Conservation (phyloP, 805 yeast genomes). For the Pichia deserticola region DNA sequence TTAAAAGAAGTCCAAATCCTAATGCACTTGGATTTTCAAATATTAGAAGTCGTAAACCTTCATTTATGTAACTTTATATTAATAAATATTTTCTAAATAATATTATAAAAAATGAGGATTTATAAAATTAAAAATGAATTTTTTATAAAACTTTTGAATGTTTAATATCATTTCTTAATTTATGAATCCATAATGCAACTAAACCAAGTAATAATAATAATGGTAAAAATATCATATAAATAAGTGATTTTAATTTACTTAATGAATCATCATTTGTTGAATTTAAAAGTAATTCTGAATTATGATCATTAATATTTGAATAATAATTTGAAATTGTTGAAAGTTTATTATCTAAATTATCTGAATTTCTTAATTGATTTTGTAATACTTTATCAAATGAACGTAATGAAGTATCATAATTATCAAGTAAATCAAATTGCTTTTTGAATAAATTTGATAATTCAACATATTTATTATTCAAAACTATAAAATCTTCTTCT, state of each 20-base stretch:
- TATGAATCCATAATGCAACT: slow-evolving; percentile 40
- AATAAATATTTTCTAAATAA: no score
- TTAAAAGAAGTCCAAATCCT: slow-evolving; percentile 40
- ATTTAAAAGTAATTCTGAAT: neutral
- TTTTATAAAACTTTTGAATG: slow-evolving; percentile 48
- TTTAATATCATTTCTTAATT: slow-evolving; percentile 55
- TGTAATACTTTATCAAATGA: slow-evolving; percentile 12
- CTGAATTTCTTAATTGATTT: slow-evolving; percentile 10
- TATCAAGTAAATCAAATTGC: slow-evolving; percentile 12
- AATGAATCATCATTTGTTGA: neutral
- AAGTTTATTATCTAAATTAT: slow-evolving; percentile 9
- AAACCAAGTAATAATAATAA: slow-evolving; percentile 33
- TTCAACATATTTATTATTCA: slow-evolving; percentile 9
- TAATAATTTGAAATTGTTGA: slow-evolving; percentile 3
- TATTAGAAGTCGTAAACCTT: slow-evolving; percentile 38
- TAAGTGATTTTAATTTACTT: slow-evolving; percentile 6
- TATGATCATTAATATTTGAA: neutral
- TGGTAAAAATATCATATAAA: slow-evolving; percentile 28
- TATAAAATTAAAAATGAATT: neutral
- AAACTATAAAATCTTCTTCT: neutral
- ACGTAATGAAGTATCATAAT: slow-evolving; percentile 10
- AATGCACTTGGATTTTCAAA: slow-evolving; percentile 40
- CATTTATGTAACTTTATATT: slow-evolving; percentile 25
- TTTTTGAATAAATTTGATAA: slow-evolving; percentile 9
- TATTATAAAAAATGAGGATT: no score